Conservation (phyloP, 176 grass and related monocot species). For the Saccharum spontaneum region DNA sequence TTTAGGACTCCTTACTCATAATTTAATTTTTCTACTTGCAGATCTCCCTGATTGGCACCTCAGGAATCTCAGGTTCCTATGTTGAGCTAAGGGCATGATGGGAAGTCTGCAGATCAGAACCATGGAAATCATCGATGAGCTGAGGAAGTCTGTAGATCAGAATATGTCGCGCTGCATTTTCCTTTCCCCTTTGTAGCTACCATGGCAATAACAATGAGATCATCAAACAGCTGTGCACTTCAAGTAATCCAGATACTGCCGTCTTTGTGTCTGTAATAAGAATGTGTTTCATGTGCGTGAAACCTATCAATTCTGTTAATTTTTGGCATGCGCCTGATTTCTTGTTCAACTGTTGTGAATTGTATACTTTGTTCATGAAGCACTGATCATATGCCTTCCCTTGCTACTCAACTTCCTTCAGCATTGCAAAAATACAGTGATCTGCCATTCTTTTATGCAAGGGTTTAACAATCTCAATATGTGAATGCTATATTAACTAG, state of each 20-base stretch:
- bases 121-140: background rate
- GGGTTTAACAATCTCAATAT: background rate
- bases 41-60: conserved; percentile 89
- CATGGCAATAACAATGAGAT: conserved; percentile 33
- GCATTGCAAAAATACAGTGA: background rate
- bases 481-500: background rate
- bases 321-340: background rate
- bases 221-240: background rate
- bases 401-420: background rate
- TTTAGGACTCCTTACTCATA: background rate
- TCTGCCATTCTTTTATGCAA: background rate
- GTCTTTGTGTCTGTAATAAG: conserved; percentile 29
- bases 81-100: conserved; percentile 83
- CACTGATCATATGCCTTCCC: background rate
- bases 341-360: background rate
- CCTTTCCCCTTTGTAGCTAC: conserved; percentile 12
- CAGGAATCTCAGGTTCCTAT: conserved; percentile 94
- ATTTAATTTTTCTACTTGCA: conserved; percentile 35
- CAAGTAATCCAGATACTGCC: background rate
- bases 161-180: conserved; percentile 10
- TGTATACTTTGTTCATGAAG: background rate
- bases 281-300: background rate
- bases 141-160: conserved; percentile 20
- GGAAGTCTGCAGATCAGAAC: conserved; percentile 7
- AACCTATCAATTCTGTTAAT: background rate